Evolutionary conservation across 2,329 filamentous ascomycete genomes (phyloP).

Genomic region (Penicillium janthinellum): DNA sequence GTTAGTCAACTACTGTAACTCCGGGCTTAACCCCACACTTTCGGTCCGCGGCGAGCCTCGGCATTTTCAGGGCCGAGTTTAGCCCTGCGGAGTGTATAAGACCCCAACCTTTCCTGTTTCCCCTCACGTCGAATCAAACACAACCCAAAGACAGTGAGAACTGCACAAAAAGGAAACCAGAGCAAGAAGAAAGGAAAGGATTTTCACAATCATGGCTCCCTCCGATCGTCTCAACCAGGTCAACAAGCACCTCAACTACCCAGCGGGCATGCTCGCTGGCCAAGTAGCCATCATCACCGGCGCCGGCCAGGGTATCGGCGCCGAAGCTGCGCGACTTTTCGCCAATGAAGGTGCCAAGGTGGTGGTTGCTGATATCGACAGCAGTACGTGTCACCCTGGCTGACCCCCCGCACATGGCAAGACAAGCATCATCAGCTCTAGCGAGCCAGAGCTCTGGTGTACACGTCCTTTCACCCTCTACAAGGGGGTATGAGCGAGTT

Average conservation of each 20-base stretch:
- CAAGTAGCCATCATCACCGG: conserved; percentile 89
- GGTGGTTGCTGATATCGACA: conserved; percentile 80
- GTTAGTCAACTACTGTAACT: not conserved
- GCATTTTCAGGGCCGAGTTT: conserved; percentile 20
- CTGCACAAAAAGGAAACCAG: conserved; percentile 13
- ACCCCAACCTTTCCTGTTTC: conserved; percentile 4
- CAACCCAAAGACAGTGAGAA: not conserved
- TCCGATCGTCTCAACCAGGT: conserved; percentile 69
- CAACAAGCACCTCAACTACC: conserved; percentile 77
- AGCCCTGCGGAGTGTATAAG: conserved; percentile 15
- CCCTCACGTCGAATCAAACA: not conserved
- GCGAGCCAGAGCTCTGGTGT: no score
- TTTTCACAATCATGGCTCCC: conserved; percentile 36
- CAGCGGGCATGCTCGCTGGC: conserved; percentile 73
- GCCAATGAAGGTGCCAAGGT: conserved; percentile 87
- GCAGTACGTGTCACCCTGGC: conserved; percentile 48
- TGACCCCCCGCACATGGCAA: not conserved
- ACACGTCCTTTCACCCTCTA: not conserved
- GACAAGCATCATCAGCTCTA: not conserved
- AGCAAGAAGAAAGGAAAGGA: not conserved
- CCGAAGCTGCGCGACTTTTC: conserved; percentile 78
- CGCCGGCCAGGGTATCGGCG: conserved; percentile 83
- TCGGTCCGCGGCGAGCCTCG: conserved; percentile 28
- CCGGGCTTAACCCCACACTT: conserved; percentile 22
- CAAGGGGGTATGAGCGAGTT: not conserved